phyloP scores from a whole-genome alignment of 2,329 filamentous ascomycete species.

The Dothideomycetes sp. region DNA sequence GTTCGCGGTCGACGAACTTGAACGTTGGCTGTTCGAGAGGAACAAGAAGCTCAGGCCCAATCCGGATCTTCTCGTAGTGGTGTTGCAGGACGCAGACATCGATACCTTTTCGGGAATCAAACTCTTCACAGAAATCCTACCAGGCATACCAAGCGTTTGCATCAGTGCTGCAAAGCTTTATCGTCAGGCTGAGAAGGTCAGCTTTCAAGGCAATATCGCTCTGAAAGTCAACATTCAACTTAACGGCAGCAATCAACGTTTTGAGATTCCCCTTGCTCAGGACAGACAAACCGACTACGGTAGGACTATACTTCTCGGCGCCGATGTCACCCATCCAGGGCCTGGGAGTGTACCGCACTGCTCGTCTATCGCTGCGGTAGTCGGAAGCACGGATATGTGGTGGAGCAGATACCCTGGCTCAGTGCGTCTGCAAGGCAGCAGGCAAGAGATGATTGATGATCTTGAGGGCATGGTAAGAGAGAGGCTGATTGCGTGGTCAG shows the following conservation, averaged over 20 bases:
- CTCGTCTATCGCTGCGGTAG: constrained; percentile 31
- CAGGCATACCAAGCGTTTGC: neutral
- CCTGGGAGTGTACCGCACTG: constrained; percentile 12
- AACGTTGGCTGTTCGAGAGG: too few relatives aligned
- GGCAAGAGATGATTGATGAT: constrained; percentile 19
- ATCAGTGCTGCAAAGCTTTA: neutral
- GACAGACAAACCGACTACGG: too few relatives aligned
- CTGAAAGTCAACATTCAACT: constrained; percentile 8
- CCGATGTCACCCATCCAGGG: constrained; percentile 32
- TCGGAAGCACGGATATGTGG: constrained; percentile 25
- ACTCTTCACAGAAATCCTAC: neutral
- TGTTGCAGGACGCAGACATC: neutral
- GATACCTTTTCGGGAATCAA: neutral
- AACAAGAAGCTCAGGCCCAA: neutral
- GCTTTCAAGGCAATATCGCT: constrained; percentile 5
- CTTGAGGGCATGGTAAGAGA: constrained; percentile 20
- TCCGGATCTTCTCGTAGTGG: neutral
- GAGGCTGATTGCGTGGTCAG: constrained; percentile 15
- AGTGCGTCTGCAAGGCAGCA: constrained; percentile 21
- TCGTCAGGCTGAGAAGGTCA: neutral
- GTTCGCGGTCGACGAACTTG: too few relatives aligned
- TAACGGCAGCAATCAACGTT: constrained; percentile 6
- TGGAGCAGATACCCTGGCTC: constrained; percentile 25
- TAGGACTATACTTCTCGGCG: constrained; percentile 31
- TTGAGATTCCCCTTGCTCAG: neutral